Evolutionary conservation across 1,284 basidiomycete species (phyloP), one percentile per base, ranked within the genome.

Genomic region (Cutaneotrichosporon sp.): DNA sequence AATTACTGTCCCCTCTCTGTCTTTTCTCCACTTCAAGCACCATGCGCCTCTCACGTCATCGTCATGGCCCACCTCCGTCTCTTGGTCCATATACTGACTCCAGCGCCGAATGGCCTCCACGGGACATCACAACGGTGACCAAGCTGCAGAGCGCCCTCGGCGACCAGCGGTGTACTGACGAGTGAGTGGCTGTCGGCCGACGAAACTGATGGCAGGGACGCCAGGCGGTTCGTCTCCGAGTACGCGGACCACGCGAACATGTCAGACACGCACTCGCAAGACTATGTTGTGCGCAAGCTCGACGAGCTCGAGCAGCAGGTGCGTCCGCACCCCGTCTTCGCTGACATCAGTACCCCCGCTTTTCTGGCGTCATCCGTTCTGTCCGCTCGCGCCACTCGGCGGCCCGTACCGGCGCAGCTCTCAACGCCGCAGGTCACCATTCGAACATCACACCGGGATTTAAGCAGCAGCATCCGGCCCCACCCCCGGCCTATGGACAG

Each of bases 271-370:
- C 42, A 44, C 29, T 32, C 27, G 8, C 42, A 44, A 12, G 42
- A 44, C 19, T 44, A 44, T 22, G 19, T 44, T 16, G 42, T 44
- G 27, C 42, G 42, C 19, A 44, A 32, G 27, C 42, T 44, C 29
- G 42, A 44, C 42, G 42, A 44, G 19, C 42, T 44, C 29, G 42
- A 44, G 42, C 42, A 44, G 42, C 42, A 44, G 42, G 42, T 44
- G 29, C 11, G 42, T 32, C 14, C 12, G 11, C 38, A n/a, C 12
- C 38, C 12, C 19, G 39, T 8, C 12, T 16, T 42, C 29, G 29
- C 19, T 44, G 4, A 44, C 42, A 9, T 19, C 29, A 44, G 42
- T 44, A 44, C 42, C 42, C 42, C 19, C 42, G 42, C 17, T 32
- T 32, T 19, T 29, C 42, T 4, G 27, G 27, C 11, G 5, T 29